phyloP scores from a whole-genome alignment of 1,139 yeast genomes.

The Kodamaea ohmeri region DNA sequence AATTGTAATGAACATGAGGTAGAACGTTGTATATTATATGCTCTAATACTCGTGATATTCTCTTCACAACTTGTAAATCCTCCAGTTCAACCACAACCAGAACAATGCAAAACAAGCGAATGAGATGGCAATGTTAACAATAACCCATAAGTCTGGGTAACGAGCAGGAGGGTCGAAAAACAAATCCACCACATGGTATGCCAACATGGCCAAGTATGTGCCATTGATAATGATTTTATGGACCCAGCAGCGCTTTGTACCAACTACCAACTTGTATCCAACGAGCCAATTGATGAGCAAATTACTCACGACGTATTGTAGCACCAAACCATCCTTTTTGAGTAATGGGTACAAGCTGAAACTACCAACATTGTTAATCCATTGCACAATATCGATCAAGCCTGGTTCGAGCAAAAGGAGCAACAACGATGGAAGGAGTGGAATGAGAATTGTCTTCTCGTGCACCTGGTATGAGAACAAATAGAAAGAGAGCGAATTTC shows the following conservation, averaged over 20 bases:
- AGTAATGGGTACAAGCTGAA: conserved; percentile 89
- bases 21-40: too few species aligned
- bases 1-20: not conserved
- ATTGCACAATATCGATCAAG: conserved; percentile 68
- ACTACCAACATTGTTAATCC: conserved; percentile 83
- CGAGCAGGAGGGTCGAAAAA: conserved; percentile 49
- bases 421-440: conserved; percentile 79
- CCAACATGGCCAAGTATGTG: conserved; percentile 56
- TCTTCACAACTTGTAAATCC: conserved; percentile 13
- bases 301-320: conserved; percentile 67
- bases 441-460: conserved; percentile 82
- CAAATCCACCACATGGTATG: conserved; percentile 55
- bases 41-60: too few species aligned
- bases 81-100: conserved; percentile 63
- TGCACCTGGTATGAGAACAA: conserved; percentile 94
- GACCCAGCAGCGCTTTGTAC: conserved; percentile 33
- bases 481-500: conserved; percentile 84
- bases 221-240: conserved; percentile 57
- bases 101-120: conserved; percentile 73
- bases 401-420: conserved; percentile 56
- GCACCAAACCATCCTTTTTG: conserved; percentile 64
- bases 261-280: conserved; percentile 44
- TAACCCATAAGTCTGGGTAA: conserved; percentile 85
- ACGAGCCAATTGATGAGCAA: conserved; percentile 81
- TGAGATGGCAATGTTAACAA: conserved; percentile 68